A percentile compares a stretch with the other conserved stretches of the same genome.
Conservation (phyloP, 768 basidiomycete species). For the Cystobasidium onofrii region DNA sequence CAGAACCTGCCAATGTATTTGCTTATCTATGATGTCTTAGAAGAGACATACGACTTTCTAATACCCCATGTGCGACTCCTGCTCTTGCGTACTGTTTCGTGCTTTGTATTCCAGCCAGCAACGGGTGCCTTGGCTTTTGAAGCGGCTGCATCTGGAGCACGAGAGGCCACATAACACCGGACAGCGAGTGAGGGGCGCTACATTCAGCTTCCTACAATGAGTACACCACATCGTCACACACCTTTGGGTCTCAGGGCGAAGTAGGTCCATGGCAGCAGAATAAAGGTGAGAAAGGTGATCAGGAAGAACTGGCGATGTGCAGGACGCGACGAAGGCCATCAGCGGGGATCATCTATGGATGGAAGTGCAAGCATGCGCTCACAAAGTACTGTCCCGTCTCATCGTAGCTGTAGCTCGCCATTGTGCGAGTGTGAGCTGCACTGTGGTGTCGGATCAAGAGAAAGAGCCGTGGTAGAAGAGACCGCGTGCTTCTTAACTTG, state of each 20-base stretch:
- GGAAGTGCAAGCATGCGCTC: not conserved
- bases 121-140: constrained; percentile 24
- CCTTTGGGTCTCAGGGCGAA: constrained; percentile 6
- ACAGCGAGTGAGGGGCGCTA: not conserved
- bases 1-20: not conserved
- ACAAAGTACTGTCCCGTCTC: constrained; percentile 33
- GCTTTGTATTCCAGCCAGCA: constrained; percentile 22
- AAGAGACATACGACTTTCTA: constrained; percentile 6
- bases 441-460: not conserved
- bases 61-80: constrained; percentile 2
- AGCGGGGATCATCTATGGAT: not conserved
- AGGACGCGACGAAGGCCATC: not conserved
- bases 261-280: constrained; percentile 28
- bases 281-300: constrained; percentile 30
- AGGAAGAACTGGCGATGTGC: constrained; percentile 21
- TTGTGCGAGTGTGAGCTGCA: not conserved
- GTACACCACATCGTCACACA: not conserved
- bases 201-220: not conserved
- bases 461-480: not conserved
- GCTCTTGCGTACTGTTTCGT: constrained; percentile 11
- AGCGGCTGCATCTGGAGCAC: not conserved
- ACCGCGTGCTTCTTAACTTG: not conserved
- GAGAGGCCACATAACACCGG: not conserved
- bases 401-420: constrained; percentile 30
- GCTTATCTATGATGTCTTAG: not conserved